Evolutionary conservation across 169 alveolate species (phyloP).

Genomic region (Eimeria praecox): DNA sequence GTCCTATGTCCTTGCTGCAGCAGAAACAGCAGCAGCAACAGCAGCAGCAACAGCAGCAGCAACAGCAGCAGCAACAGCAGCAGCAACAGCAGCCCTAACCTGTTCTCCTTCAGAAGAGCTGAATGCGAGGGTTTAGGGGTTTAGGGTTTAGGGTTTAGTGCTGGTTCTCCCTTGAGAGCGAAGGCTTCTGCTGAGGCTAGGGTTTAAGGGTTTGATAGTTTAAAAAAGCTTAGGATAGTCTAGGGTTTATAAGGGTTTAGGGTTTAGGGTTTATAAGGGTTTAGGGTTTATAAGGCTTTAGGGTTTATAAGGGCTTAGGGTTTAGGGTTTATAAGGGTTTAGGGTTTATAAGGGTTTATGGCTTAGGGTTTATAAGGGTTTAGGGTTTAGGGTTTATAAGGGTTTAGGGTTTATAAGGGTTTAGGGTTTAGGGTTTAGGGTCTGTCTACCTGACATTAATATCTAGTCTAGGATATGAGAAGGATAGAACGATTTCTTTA

Average conservation of each 20-base stretch:
- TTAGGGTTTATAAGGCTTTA: too few relatives aligned
- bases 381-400: slow-evolving; percentile 7
- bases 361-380: slow-evolving; percentile 36
- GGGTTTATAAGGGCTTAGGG: too few relatives aligned
- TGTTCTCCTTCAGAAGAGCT: too few relatives aligned
- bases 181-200: not conserved
- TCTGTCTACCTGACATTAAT: slow-evolving; percentile 86
- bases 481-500: slow-evolving; percentile 89
- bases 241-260: too few relatives aligned
- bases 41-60: not conserved
- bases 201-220: not conserved
- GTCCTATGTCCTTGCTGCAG: slow-evolving; percentile 92
- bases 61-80: slow-evolving; percentile 8
- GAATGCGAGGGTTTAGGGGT: not conserved
- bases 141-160: not conserved
- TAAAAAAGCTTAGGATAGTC: not conserved
- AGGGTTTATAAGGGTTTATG: not conserved
- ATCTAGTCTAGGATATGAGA: slow-evolving; percentile 90
- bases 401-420: slow-evolving; percentile 38
- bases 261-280: too few relatives aligned
- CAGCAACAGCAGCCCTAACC: not conserved
- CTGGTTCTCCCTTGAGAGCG: not conserved
- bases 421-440: slow-evolving; percentile 48
- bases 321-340: too few relatives aligned
- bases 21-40: not conserved